phyloP scores from a whole-genome alignment of 495 filamentous ascomycete genomes.

The Neurospora sp. region DNA sequence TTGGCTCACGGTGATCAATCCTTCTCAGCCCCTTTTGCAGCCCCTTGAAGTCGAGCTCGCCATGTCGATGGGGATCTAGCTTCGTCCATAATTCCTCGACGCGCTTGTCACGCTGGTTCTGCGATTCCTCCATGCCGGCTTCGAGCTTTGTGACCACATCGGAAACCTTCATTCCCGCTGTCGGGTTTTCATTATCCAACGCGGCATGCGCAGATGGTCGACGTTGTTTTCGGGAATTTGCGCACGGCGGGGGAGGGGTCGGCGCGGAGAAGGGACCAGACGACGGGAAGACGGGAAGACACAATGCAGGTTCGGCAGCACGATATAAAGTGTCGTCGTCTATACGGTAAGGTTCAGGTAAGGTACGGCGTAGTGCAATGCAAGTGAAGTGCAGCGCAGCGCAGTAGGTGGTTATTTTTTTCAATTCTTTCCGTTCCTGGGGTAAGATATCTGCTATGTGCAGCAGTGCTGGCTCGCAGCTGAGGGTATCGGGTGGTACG shows the following conservation, averaged over 20 bases:
- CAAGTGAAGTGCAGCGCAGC: background rate
- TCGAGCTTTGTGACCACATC: constrained; percentile 33
- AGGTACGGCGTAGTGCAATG: background rate
- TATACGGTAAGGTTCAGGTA: background rate
- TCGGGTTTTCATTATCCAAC: constrained; percentile 25
- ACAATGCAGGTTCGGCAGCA: background rate
- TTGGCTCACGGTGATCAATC: constrained; percentile 81
- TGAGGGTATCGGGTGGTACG: background rate
- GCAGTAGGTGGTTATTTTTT: background rate
- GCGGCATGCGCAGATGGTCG: constrained; percentile 3
- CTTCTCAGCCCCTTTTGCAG: constrained; percentile 74
- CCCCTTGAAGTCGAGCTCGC: constrained; percentile 70
- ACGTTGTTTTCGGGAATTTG: background rate
- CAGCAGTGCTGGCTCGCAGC: background rate
- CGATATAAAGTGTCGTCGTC: background rate
- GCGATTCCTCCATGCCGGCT: constrained; percentile 48
- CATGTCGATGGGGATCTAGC: constrained; percentile 65
- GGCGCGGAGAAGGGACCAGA: background rate
- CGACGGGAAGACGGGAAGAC: background rate
- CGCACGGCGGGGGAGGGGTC: constrained; percentile 5
- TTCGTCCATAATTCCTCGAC: constrained; percentile 70
- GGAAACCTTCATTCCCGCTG: constrained; percentile 28
- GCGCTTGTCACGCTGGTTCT: constrained; percentile 63
- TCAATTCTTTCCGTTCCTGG: background rate
- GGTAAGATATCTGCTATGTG: background rate